Percentiles rank a stretch among this genome's conserved stretches.
Conservation (phyloP, 2,329 filamentous ascomycete genomes). For the Sporothrix schenckii region DNA sequence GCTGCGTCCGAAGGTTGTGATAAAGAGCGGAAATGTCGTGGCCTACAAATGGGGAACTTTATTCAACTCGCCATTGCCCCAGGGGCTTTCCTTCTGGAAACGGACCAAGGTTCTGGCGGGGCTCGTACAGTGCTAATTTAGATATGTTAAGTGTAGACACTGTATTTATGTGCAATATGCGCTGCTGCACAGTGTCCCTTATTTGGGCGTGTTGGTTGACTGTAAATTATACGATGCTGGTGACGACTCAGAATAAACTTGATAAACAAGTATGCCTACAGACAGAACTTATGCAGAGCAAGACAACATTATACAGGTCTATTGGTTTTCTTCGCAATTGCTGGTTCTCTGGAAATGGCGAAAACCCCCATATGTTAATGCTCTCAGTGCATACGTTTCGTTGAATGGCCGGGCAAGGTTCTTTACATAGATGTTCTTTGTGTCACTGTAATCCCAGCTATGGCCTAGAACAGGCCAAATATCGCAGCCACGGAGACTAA, state of each 20-base stretch:
- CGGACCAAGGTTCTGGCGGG: not conserved
- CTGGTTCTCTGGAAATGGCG: not conserved
- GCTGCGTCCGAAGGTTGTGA: conserved; percentile 21
- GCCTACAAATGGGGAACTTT: conserved; percentile 17
- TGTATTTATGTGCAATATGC: not conserved
- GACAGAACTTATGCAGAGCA: not conserved
- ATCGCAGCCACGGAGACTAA: not conserved
- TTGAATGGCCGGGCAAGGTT: not conserved
- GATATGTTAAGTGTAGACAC: not conserved
- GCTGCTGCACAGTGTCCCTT: not conserved
- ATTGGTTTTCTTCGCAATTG: not conserved
- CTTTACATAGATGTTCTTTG: not conserved
- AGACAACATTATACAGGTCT: too few species aligned
- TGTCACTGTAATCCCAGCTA: not conserved
- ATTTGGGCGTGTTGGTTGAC: not conserved
- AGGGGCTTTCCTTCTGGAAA: conserved; percentile 21
- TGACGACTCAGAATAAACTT: not conserved
- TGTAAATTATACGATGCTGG: not conserved
- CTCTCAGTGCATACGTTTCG: not conserved
- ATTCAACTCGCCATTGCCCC: conserved; percentile 20
- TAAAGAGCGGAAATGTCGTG: conserved; percentile 15
- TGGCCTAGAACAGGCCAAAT: not conserved
- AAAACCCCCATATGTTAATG: not conserved
- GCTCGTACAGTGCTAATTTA: not conserved
- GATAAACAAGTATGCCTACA: too few species aligned